Conservation (phyloP, 768 basidiomycete genomes). For the Trametes coccinea region DNA sequence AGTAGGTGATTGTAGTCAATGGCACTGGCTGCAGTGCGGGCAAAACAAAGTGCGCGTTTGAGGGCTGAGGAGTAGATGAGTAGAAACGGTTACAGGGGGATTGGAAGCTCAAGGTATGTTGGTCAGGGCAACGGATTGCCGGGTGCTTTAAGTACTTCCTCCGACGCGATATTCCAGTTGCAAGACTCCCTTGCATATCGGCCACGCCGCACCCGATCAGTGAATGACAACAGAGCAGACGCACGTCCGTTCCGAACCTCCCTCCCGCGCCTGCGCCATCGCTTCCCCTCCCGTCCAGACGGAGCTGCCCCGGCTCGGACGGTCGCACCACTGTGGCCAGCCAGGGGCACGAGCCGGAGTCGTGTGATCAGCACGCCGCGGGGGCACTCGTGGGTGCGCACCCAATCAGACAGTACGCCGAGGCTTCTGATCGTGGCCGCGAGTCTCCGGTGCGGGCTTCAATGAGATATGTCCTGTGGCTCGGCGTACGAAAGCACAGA, state of each 20-base stretch:
- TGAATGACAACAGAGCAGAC: background rate
- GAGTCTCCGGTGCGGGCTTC: background rate
- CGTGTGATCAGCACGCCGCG: slow-evolving; percentile 20
- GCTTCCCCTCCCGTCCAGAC: background rate
- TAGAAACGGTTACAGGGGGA: background rate
- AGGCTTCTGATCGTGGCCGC: slow-evolving; percentile 14
- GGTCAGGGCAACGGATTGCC: background rate
- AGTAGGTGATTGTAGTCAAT: background rate
- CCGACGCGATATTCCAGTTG: slow-evolving; percentile 4
- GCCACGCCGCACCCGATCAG: slow-evolving; percentile 10
- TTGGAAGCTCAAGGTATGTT: background rate
- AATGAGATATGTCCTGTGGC: background rate
- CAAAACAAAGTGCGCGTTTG: background rate
- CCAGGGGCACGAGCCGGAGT: slow-evolving; percentile 18
- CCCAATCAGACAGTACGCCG: slow-evolving; percentile 12
- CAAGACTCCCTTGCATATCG: slow-evolving; percentile 1
- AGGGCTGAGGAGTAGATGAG: background rate
- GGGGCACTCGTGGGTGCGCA: slow-evolving; percentile 9
- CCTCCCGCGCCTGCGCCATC: slow-evolving; percentile 9
- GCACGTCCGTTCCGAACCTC: slow-evolving; percentile 15
- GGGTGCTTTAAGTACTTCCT: slow-evolving; percentile 12
- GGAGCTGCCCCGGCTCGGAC: slow-evolving; percentile 2
- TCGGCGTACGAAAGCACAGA: background rate
- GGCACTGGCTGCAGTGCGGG: background rate
- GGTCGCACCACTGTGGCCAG: background rate